Conservation (phyloP, 768 basidiomycete genomes). For the Lentinula boryana region DNA sequence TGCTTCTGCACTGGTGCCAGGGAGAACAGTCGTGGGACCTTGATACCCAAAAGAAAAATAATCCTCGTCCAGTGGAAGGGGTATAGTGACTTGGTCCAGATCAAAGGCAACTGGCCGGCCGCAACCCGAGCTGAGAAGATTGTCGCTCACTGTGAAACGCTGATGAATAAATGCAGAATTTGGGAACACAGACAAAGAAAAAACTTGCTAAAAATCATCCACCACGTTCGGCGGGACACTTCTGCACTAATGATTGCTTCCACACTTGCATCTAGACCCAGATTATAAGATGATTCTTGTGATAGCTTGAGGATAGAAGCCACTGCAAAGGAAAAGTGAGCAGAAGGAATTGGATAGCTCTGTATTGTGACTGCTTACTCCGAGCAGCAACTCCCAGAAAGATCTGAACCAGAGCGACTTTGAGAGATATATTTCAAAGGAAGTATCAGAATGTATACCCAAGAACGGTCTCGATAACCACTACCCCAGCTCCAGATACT, state of each 20-base stretch:
- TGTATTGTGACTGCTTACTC: conserved; percentile 3
- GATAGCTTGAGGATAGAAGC: conserved; percentile 9
- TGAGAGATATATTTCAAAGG: not conserved
- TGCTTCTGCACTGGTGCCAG: conserved; percentile 3
- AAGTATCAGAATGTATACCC: not conserved
- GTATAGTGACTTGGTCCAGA: conserved; percentile 8
- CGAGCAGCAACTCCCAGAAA: conserved; percentile 10
- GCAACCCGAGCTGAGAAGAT: conserved; percentile 8
- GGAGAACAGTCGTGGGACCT: conserved; percentile 6
- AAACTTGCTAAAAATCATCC: conserved; percentile 10
- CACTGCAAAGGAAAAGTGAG: not conserved
- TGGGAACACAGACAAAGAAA: not conserved
- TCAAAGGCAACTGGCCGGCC: conserved; percentile 9
- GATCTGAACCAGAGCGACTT: not conserved
- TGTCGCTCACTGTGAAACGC: conserved; percentile 6
- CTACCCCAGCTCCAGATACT: conserved; percentile 11
- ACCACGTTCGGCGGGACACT: conserved; percentile 10
- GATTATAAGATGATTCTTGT: conserved; percentile 7
- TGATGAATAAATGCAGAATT: not conserved
- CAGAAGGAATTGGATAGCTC: not conserved
- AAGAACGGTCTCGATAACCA: conserved; percentile 10
- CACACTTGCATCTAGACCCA: conserved; percentile 8
- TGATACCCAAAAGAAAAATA: conserved; percentile 10
- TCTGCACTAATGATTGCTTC: conserved; percentile 9
- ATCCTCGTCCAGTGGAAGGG: conserved; percentile 10